Base-by-base conservation (phyloP, 495 filamentous ascomycete species). In the Aspergillus saccharolyticus region DNA sequence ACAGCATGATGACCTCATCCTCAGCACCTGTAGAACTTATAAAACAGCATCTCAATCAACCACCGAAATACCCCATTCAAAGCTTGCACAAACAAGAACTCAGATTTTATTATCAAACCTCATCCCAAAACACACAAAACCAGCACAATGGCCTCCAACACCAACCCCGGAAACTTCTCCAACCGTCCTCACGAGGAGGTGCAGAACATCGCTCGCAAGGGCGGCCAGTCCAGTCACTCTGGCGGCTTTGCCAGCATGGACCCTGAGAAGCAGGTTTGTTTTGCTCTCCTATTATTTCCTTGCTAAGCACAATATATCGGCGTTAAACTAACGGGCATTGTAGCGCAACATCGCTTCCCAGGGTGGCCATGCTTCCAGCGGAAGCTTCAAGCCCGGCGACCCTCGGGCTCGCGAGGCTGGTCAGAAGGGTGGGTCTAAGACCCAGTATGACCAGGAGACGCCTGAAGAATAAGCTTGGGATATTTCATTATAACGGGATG, bases 101-200 rank as follows among this genome's bases (percentile, higher is more conserved):
- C n/a, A n/a, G n/a, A n/a, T 17, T 54, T 24, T 21, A 18, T 42
- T 24, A 9, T n/a, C 19, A 44, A 46, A 19, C 45, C 33, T 42
- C 56, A 54, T 47, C 24, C 51, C 33, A 50, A 24, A 58, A 28
- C n/a, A 56, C 14, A 30, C 24, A 46, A 33, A n/a, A 15, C 19
- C 57, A 8, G 33, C 33, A 60, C 52, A 4, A 56, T 60, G 53
- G 39, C 53, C 28, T 56, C 53, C 19, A 60, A 85, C 62, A 70
- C 69, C 33, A 88, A 87, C 61, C 81, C 82, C 44, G 77, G 77
- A 19, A 85, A 86, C 66, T 86, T 87, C 69, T 78, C 81, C 72
- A 85, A 86, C 70, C 79, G 79, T 57, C 71, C 81, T 46, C 78
- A 77, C 60, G 80, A 83, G 44, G 80, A 86, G 55, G 81, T 85